These are phyloP conservation scores for Neurospora sp. DNA, from an alignment of 495 filamentous ascomycete species.

Conservation along the genomic window DNA sequence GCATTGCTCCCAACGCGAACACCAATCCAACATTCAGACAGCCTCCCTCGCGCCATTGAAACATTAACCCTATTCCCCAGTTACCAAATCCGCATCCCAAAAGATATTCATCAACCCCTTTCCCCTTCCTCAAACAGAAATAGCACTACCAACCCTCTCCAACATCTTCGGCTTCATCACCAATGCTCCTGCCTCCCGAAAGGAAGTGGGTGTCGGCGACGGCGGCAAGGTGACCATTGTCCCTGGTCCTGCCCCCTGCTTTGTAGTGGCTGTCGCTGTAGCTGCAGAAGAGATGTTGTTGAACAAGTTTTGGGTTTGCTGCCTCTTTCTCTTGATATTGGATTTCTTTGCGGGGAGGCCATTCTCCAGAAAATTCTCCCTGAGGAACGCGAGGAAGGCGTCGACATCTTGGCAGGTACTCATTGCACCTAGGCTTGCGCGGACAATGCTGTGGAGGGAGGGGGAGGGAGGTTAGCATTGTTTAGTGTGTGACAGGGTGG, in stretches of 20 bases:
- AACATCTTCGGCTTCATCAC: background rate
- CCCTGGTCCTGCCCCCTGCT: background rate
- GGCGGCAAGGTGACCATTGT: background rate
- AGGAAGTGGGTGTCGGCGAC: background rate
- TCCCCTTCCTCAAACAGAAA: background rate
- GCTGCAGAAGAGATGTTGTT: background rate
- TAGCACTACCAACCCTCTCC: background rate
- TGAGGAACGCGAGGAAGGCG: constrained; percentile 46
- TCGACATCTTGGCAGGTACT: constrained; percentile 53
- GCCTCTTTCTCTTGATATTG: background rate
- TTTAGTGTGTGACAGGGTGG: background rate
- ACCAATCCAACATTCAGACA: background rate
- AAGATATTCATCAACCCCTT: background rate
- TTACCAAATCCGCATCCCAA: too few species aligned
- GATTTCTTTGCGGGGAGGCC: background rate
- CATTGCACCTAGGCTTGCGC: constrained; percentile 65
- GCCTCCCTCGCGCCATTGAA: too few species aligned
- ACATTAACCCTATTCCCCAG: too few species aligned
- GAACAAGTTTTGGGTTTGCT: background rate
- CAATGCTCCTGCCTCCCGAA: background rate
- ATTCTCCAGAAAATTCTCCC: constrained; percentile 36
- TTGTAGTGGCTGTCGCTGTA: background rate
- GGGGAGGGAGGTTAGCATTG: background rate
- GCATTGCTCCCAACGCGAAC: background rate
- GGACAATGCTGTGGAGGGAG: constrained; percentile 38